phyloP scores from a whole-genome alignment of 495 filamentous ascomycete genomes.

The Monascus purpureus region DNA sequence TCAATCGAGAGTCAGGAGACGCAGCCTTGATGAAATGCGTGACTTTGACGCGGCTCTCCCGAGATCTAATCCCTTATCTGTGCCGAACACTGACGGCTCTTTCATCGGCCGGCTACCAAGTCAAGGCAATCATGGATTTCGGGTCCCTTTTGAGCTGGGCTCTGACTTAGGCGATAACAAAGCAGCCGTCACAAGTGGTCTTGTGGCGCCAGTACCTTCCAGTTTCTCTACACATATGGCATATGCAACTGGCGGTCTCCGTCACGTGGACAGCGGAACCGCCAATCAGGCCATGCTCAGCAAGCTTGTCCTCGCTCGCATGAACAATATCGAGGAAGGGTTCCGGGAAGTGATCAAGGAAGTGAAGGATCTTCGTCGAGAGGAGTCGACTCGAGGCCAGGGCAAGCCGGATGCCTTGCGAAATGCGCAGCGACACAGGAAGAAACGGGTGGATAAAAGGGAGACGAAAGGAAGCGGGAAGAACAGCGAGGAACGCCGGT shows the following conservation, averaged over 20 bases:
- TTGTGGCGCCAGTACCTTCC: slow-evolving; percentile 46
- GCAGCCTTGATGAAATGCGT: slow-evolving; percentile 7
- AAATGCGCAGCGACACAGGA: slow-evolving; percentile 12
- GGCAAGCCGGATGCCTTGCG: slow-evolving; percentile 16
- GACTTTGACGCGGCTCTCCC: slow-evolving; percentile 37
- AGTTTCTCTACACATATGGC: slow-evolving; percentile 71
- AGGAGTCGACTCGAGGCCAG: slow-evolving; percentile 19
- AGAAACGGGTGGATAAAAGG: slow-evolving; percentile 19
- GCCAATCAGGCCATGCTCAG: slow-evolving; percentile 57
- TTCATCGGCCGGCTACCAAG: slow-evolving; percentile 20
- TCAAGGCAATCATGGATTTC: slow-evolving; percentile 28
- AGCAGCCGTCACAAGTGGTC: slow-evolving; percentile 34
- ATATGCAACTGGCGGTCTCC: slow-evolving; percentile 42
- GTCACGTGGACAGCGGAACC: slow-evolving; percentile 17
- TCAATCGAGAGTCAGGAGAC: slow-evolving; percentile 16
- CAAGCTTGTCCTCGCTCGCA: slow-evolving; percentile 74
- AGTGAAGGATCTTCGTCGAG: slow-evolving; percentile 46
- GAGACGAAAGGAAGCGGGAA: slow-evolving; percentile 6
- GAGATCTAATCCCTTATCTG: slow-evolving; percentile 35
- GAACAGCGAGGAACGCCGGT: slow-evolving; percentile 8
- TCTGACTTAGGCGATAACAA: slow-evolving; percentile 63
- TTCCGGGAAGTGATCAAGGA: slow-evolving; percentile 77
- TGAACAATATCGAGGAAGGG: slow-evolving; percentile 78
- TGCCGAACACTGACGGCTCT: slow-evolving; percentile 34
- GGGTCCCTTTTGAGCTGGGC: slow-evolving; percentile 51